A percentile compares a stretch with the other conserved stretches of the same genome.
Evolutionary conservation across 257 asterid genomes (phyloP).

Genomic region (Primulina eburnea): DNA sequence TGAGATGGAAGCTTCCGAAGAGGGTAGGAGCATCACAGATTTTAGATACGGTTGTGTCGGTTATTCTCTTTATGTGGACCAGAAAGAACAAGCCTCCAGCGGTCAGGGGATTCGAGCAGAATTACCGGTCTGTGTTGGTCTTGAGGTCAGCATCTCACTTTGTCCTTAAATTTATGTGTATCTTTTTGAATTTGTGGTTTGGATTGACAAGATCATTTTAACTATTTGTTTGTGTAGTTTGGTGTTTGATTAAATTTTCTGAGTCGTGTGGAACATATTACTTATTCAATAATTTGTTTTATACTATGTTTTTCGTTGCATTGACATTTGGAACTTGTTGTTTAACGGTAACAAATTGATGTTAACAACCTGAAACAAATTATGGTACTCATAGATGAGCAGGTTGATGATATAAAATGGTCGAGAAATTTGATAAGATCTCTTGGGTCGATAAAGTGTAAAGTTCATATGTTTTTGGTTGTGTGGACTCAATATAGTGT

Average conservation of each 20-base stretch:
- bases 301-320: not conserved
- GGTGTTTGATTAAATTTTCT: not conserved
- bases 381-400: not conserved
- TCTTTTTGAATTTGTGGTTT: conserved; percentile 20
- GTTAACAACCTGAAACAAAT: too few relatives aligned
- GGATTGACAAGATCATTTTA: not conserved
- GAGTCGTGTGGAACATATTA: conserved; percentile 3
- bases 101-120: conserved; percentile 48
- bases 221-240: not conserved
- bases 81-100: conserved; percentile 37
- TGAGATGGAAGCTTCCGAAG: conserved; percentile 66
- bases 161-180: conserved; percentile 7
- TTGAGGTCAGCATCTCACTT: conserved; percentile 61
- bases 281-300: not conserved
- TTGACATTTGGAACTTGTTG: not conserved
- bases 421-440: not conserved
- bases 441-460: not conserved
- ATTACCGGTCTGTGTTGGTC: conserved; percentile 80
- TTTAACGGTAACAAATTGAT: too few relatives aligned
- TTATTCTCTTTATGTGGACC: conserved; percentile 68
- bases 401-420: not conserved
- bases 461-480: not conserved
- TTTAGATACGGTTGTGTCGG: conserved; percentile 85
- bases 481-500: too few relatives aligned
- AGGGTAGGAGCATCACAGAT: conserved; percentile 67